These are phyloP conservation scores for Colletotrichum lindemuthianum DNA, from an alignment of 2,329 filamentous ascomycete genomes.

Conservation along the genomic window DNA sequence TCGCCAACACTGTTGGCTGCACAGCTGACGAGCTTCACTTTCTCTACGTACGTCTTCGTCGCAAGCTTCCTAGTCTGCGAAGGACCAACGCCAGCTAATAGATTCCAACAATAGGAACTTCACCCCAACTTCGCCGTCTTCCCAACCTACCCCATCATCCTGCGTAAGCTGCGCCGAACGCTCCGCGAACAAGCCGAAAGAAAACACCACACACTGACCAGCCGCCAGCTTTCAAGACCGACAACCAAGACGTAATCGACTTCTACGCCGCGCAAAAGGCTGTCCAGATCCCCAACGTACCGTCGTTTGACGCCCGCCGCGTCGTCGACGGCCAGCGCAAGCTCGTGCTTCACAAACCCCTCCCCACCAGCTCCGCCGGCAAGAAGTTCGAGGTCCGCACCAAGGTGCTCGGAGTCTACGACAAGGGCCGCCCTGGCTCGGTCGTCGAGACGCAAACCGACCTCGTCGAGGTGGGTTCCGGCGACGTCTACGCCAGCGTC, in stretches of 20 bases:
- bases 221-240: slow-evolving; percentile 76
- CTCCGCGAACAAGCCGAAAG: neutral
- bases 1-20: slow-evolving; percentile 88
- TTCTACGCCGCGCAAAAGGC: slow-evolving; percentile 79
- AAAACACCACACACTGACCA: slow-evolving; percentile 10
- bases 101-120: slow-evolving; percentile 70
- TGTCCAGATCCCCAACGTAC: slow-evolving; percentile 77
- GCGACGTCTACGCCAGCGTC: slow-evolving; percentile 77
- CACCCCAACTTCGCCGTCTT: slow-evolving; percentile 89
- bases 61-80: neutral
- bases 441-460: slow-evolving; percentile 83
- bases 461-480: slow-evolving; percentile 75
- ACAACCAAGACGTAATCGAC: slow-evolving; percentile 80
- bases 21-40: slow-evolving; percentile 91
- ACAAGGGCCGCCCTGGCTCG: slow-evolving; percentile 86
- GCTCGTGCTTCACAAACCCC: slow-evolving; percentile 78
- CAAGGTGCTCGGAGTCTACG: slow-evolving; percentile 86
- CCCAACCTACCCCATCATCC: slow-evolving; percentile 86
- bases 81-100: neutral
- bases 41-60: slow-evolving; percentile 74
- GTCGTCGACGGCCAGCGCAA: slow-evolving; percentile 87
- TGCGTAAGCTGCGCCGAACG: slow-evolving; percentile 64
- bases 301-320: slow-evolving; percentile 77
- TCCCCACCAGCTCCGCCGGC: slow-evolving; percentile 77
- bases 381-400: slow-evolving; percentile 79